Conservation (phyloP, 805 yeast species). For the Clavispora phyllophila region DNA sequence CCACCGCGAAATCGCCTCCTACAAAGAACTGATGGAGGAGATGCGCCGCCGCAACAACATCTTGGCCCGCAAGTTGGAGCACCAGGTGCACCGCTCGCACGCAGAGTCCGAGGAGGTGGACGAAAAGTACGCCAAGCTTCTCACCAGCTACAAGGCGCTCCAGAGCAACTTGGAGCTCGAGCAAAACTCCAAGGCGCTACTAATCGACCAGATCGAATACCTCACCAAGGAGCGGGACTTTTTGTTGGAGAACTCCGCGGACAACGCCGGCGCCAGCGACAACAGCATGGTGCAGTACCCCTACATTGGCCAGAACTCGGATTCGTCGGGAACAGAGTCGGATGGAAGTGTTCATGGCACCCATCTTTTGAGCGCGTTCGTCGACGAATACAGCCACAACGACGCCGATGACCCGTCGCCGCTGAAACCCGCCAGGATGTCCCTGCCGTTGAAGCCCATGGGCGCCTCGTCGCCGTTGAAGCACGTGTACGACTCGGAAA, state of each 20-base stretch:
- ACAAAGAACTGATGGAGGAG: conserved; percentile 30
- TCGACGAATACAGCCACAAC: conserved; percentile 11
- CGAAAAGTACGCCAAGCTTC: conserved; percentile 25
- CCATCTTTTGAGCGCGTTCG: conserved; percentile 20
- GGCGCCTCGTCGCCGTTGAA: neutral
- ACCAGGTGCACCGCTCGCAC: conserved; percentile 4
- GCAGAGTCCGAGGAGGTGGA: conserved; percentile 6
- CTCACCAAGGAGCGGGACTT: conserved; percentile 33
- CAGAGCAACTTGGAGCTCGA: conserved; percentile 50
- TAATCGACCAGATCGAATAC: conserved; percentile 51
- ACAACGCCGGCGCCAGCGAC: conserved; percentile 1
- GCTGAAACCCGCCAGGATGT: too few species aligned
- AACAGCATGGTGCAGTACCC: conserved; percentile 2
- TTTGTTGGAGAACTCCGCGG: conserved; percentile 7
- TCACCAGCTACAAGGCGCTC: conserved; percentile 35
- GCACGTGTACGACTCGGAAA: conserved; percentile 6
- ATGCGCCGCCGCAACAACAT: conserved; percentile 18
- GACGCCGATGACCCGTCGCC: conserved; percentile 4
- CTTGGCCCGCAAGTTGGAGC: conserved; percentile 17
- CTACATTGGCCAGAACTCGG: conserved; percentile 5
- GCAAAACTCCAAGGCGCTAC: conserved; percentile 44
- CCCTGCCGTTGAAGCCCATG: conserved; percentile 23
- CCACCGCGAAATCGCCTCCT: conserved; percentile 25
- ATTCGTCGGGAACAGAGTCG: conserved; percentile 12
- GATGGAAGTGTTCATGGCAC: conserved; percentile 17